These are phyloP conservation scores for Tuctoria greenei DNA, from an alignment of 176 grass and related monocot genomes.

Conservation along the genomic window DNA sequence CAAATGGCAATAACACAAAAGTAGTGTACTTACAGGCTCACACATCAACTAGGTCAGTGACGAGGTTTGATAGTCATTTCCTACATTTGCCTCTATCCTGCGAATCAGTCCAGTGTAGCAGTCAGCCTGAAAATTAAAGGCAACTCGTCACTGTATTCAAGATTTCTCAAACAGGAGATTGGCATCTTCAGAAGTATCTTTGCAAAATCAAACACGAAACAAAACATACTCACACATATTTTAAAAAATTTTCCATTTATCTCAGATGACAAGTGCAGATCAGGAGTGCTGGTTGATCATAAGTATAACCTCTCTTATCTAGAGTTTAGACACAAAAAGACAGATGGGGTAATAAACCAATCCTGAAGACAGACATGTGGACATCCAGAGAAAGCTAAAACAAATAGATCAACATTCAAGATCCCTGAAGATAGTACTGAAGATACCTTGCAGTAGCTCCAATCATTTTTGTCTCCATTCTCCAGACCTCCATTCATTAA, in stretches of 20 bases:
- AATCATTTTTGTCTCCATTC: no score
- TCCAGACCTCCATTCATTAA: no score
- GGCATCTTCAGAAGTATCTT: not conserved
- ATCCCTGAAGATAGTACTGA: slow-evolving; percentile 66
- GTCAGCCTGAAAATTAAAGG: no score
- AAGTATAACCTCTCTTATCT: slow-evolving; percentile 21
- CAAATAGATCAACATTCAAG: slow-evolving; percentile 53
- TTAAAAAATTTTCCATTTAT: not conserved
- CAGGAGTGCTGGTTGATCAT: not conserved
- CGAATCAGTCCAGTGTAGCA: not conserved
- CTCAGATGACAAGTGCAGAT: slow-evolving; percentile 16
- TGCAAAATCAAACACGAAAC: not conserved
- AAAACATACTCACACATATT: not conserved
- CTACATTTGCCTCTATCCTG: not conserved
- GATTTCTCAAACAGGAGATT: not conserved
- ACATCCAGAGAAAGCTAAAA: not conserved
- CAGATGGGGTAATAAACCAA: not conserved
- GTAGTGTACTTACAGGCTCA: no score
- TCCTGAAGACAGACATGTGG: slow-evolving; percentile 1
- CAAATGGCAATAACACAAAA: not conserved
- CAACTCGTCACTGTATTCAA: not conserved
- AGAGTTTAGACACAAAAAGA: slow-evolving; percentile 14
- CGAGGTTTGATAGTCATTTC: no score
- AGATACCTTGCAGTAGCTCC: no score
- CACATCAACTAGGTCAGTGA: no score